These are phyloP conservation scores for Beverwykella pulmonaria DNA, from an alignment of 495 filamentous ascomycete species.

Conservation along the genomic window DNA sequence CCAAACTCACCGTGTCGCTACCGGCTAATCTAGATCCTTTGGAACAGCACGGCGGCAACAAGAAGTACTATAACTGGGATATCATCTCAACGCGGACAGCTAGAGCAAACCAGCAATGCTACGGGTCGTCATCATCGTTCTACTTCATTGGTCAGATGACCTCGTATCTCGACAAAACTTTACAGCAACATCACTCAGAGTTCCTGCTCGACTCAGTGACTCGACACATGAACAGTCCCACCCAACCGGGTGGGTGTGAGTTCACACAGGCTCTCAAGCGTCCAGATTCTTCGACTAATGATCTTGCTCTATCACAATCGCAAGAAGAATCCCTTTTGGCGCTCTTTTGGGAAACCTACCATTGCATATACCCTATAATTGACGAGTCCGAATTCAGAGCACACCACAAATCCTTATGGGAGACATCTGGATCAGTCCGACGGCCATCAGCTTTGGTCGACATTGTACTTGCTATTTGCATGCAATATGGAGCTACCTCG, in stretches of 20 bases:
- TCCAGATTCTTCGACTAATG: conserved; percentile 13
- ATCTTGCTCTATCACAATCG: conserved; percentile 33
- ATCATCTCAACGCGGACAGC: conserved; percentile 26
- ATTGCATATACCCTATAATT: conserved; percentile 46
- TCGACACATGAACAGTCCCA: conserved; percentile 17
- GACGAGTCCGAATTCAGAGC: conserved; percentile 54
- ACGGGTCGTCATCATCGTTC: conserved; percentile 43
- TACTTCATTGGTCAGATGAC: conserved; percentile 43
- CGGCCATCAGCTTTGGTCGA: conserved; percentile 58
- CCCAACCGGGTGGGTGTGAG: not conserved
- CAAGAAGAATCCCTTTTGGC: conserved; percentile 56
- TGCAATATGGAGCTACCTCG: conserved; percentile 53
- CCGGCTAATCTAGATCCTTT: conserved; percentile 22
- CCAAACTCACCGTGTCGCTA: not conserved
- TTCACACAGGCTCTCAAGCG: not conserved
- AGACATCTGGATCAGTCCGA: conserved; percentile 41
- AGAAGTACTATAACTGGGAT: conserved; percentile 38
- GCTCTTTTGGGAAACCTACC: conserved; percentile 56
- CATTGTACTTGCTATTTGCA: conserved; percentile 57
- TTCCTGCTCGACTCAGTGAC: conserved; percentile 29
- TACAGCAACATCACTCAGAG: conserved; percentile 38
- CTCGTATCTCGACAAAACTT: conserved; percentile 41
- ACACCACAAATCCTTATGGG: conserved; percentile 55
- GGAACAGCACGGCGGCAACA: conserved; percentile 11
- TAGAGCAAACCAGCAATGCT: conserved; percentile 33